These are phyloP conservation scores for Camellia sinensis DNA, from an alignment of 148 eudicot species.

Conservation along the genomic window DNA sequence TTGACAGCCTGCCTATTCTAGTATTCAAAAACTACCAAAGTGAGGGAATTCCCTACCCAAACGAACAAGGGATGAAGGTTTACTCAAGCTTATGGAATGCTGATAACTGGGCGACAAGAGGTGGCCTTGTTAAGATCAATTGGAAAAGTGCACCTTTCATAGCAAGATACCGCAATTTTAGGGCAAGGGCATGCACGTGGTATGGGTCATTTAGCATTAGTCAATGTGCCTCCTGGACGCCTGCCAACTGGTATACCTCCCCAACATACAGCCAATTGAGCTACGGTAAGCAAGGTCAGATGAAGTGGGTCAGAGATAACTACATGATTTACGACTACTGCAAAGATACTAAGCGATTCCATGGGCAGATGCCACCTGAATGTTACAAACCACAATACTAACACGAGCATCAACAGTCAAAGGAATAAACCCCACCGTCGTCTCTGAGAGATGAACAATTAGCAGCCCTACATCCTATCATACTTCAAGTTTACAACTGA, in stretches of 20 bases:
- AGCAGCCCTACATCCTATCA: neutral
- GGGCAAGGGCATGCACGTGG: slow-evolving; percentile 51
- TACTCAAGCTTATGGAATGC: slow-evolving; percentile 71
- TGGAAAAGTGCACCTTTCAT: slow-evolving; percentile 55
- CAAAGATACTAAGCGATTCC: slow-evolving; percentile 41
- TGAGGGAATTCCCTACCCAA: slow-evolving; percentile 47
- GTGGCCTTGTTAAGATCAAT: slow-evolving; percentile 54
- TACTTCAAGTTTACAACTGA: neutral
- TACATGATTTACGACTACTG: slow-evolving; percentile 66
- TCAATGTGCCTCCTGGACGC: slow-evolving; percentile 33
- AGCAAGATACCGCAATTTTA: slow-evolving; percentile 35
- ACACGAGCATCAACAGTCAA: neutral
- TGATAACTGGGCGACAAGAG: slow-evolving; percentile 72
- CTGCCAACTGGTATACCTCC: slow-evolving; percentile 45
- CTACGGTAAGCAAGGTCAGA: slow-evolving; percentile 26
- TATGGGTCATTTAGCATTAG: slow-evolving; percentile 34
- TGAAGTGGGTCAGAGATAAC: slow-evolving; percentile 46
- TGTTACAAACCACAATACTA: slow-evolving; percentile 48
- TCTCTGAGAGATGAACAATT: neutral
- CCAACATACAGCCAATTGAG: slow-evolving; percentile 23
- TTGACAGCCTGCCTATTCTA: slow-evolving; percentile 56
- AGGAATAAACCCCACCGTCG: neutral
- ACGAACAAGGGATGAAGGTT: slow-evolving; percentile 46
- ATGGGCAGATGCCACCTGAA: slow-evolving; percentile 47
- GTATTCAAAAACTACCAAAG: slow-evolving; percentile 59